These are phyloP conservation scores for Cystobasidium slooffiae DNA, from an alignment of 1,284 basidiomycete genomes.

Conservation along the genomic window DNA sequence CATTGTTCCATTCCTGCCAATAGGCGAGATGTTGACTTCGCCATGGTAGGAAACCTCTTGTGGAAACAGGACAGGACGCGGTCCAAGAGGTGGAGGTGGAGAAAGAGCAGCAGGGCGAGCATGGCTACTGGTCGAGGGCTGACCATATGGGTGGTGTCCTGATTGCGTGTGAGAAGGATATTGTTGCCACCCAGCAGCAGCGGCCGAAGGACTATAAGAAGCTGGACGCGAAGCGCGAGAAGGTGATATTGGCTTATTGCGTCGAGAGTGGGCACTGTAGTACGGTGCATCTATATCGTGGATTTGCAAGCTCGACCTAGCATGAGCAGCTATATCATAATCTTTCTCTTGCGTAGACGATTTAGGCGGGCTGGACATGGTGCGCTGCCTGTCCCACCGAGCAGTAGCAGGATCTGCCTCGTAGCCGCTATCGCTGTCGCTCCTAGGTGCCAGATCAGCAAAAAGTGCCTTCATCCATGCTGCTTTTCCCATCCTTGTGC, in stretches of 20 bases:
- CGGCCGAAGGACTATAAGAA: not conserved
- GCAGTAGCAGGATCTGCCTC: not conserved
- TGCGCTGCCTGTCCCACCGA: conserved; percentile 11
- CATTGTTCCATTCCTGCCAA: not conserved
- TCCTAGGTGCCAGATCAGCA: conserved; percentile 14
- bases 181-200: not conserved
- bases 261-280: not conserved
- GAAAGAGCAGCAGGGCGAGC: too few species aligned
- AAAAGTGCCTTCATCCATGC: conserved; percentile 21
- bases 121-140: not conserved
- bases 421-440: not conserved
- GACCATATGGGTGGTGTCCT: not conserved
- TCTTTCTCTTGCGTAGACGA: not conserved
- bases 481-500: not conserved
- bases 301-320: conserved; percentile 25
- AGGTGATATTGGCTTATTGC: not conserved
- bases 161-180: not conserved
- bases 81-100: conserved; percentile 9
- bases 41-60: conserved; percentile 4
- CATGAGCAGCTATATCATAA: conserved; percentile 26
- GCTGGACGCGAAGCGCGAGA: not conserved
- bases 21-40: not conserved
- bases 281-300: not conserved
- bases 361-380: conserved; percentile 20
- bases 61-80: conserved; percentile 5